These are phyloP conservation scores for Plicaturopsis crispa DNA, from an alignment of 768 basidiomycete species.

Conservation along the genomic window DNA sequence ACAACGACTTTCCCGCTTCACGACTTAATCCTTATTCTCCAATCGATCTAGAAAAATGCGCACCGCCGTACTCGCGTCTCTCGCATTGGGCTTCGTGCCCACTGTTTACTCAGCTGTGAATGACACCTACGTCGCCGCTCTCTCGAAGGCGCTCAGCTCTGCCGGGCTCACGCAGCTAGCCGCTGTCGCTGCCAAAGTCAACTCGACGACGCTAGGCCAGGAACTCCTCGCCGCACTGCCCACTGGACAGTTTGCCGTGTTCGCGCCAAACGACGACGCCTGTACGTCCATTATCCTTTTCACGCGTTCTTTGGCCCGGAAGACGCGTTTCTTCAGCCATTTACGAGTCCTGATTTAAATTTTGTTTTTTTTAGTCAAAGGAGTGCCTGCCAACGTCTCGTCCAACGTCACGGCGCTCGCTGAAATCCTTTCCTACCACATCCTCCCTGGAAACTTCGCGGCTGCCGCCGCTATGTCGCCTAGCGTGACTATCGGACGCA, in stretches of 20 bases:
- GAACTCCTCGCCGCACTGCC: constrained; percentile 35
- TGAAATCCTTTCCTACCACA: constrained; percentile 48
- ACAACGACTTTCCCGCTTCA: too few relatives aligned
- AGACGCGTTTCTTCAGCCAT: neutral
- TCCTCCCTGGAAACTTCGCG: constrained; percentile 43
- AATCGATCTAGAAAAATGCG: too few relatives aligned
- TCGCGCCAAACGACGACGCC: constrained; percentile 50
- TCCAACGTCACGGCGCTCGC: constrained; percentile 30
- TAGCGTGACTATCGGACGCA: constrained; percentile 55
- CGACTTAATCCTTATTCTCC: too few relatives aligned
- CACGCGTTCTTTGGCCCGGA: neutral
- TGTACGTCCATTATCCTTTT: constrained; percentile 30
- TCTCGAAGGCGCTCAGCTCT: constrained; percentile 29
- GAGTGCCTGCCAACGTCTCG: constrained; percentile 24
- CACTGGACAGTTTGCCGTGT: constrained; percentile 40
- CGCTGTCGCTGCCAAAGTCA: constrained; percentile 29
- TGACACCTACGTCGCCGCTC: constrained; percentile 18
- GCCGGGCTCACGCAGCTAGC: constrained; percentile 36
- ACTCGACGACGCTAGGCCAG: constrained; percentile 34
- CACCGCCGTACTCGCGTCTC: too few relatives aligned
- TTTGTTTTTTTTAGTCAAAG: constrained; percentile 15
- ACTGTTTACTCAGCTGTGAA: too few relatives aligned
- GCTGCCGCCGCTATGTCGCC: constrained; percentile 26
- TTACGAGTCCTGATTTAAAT: constrained; percentile 3
- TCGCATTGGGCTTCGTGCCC: too few relatives aligned